Evolutionary conservation across 768 basidiomycete genomes (phyloP).

Genomic region (Chalciporus pseudorubinellus): DNA sequence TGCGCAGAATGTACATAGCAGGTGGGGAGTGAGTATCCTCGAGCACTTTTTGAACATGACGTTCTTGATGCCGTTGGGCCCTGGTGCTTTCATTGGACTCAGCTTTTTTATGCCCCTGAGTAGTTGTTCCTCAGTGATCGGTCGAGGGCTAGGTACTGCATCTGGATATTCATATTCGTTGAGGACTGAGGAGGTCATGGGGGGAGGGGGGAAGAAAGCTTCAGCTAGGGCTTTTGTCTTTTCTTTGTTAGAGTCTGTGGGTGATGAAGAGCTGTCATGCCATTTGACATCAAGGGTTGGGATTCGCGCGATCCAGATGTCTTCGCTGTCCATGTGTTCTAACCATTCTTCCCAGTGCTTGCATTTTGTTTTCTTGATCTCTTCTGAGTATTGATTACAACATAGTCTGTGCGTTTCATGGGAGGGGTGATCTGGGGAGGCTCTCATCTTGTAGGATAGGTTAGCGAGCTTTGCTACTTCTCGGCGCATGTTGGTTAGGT

Average conservation of each 20-base stretch:
- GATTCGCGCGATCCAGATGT: too few species aligned
- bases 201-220: background rate
- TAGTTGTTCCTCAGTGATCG: background rate
- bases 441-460: slow-evolving; percentile 3
- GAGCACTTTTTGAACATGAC: too few species aligned
- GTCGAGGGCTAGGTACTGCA: background rate
- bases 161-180: background rate
- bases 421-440: slow-evolving; percentile 17
- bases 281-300: too few species aligned
- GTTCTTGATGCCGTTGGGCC: too few species aligned
- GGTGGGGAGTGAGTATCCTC: too few species aligned
- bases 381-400: slow-evolving; percentile 18
- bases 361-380: background rate
- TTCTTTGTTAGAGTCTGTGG: too few species aligned
- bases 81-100: background rate
- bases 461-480: slow-evolving; percentile 4
- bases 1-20: too few species aligned
- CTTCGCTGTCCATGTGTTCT: background rate
- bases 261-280: too few species aligned
- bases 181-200: background rate
- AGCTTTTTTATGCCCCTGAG: background rate
- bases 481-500: slow-evolving; percentile 22
- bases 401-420: slow-evolving; percentile 12
- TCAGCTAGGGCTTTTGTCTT: background rate
- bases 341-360: background rate